Conservation (phyloP, 805 yeast genomes). For the Sugiyamaella floridensis region DNA sequence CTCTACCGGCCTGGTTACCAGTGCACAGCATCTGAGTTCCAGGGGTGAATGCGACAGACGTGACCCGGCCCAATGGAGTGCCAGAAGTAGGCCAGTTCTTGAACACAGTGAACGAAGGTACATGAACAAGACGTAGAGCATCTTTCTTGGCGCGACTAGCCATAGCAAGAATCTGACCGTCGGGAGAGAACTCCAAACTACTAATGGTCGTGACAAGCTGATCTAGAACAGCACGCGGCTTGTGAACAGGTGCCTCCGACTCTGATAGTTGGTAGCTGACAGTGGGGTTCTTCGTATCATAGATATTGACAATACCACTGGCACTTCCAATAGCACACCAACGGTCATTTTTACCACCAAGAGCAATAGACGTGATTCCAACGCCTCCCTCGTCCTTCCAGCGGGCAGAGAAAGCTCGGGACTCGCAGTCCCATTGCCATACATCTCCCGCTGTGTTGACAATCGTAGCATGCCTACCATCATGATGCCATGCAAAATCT, state of each 20-base stretch:
- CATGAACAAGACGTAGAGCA: slow-evolving; percentile 76
- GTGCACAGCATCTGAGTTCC: slow-evolving; percentile 75
- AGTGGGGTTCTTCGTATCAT: slow-evolving; percentile 45
- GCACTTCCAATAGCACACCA: slow-evolving; percentile 87
- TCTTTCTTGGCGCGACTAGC: slow-evolving; percentile 83
- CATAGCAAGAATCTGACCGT: slow-evolving; percentile 82
- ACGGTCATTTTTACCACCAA: slow-evolving; percentile 65
- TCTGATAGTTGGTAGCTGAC: slow-evolving; percentile 19
- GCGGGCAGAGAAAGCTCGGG: slow-evolving; percentile 46
- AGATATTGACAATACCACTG: slow-evolving; percentile 83
- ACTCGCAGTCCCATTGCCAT: slow-evolving; percentile 69
- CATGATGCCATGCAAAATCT: slow-evolving; percentile 65
- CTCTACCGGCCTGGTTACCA: slow-evolving; percentile 88
- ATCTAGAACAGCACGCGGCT: slow-evolving; percentile 61
- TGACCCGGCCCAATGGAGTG: slow-evolving; percentile 93
- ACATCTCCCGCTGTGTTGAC: slow-evolving; percentile 78
- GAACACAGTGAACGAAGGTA: slow-evolving; percentile 81
- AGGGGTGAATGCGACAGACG: slow-evolving; percentile 71
- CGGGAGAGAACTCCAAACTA: slow-evolving; percentile 63
- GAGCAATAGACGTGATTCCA: slow-evolving; percentile 68
- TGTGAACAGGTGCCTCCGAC: slow-evolving; percentile 30
- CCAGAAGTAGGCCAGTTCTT: slow-evolving; percentile 97
- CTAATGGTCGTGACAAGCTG: slow-evolving; percentile 79
- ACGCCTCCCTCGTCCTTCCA: slow-evolving; percentile 87
- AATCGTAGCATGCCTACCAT: slow-evolving; percentile 43